Percentiles rank a stretch among this genome's conserved stretches.
phyloP scores from a whole-genome alignment of 331 rosid species.

The Rhamnella rubrinervis region DNA sequence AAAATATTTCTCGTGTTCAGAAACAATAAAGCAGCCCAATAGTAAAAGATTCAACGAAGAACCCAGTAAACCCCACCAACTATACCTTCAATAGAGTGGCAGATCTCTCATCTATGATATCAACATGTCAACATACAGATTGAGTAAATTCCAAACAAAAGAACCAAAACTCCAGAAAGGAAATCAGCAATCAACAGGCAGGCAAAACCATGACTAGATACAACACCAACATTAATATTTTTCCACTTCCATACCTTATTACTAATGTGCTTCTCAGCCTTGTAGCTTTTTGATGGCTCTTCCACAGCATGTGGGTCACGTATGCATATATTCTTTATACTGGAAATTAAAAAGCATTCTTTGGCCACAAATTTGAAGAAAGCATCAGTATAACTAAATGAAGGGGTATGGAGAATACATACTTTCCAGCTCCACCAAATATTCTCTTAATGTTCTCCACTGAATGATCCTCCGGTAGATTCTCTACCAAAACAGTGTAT shows the following conservation, averaged over 20 bases:
- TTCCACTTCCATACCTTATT: constrained; percentile 51
- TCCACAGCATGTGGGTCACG: constrained; percentile 54
- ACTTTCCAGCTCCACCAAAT: constrained; percentile 90
- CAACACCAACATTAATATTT: too few species aligned
- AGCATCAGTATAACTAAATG: not conserved
- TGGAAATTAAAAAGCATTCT: constrained; percentile 30
- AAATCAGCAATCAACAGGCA: not conserved
- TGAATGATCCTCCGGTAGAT: constrained; percentile 87
- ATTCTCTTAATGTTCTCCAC: constrained; percentile 66
- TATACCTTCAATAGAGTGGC: not conserved
- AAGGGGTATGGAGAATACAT: constrained; percentile 27
- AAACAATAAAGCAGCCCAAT: not conserved
- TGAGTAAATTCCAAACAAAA: constrained; percentile 9
- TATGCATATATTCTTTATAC: constrained; percentile 63
- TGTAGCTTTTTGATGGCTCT: constrained; percentile 51
- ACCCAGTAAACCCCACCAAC: not conserved
- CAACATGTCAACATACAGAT: not conserved
- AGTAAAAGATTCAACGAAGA: not conserved
- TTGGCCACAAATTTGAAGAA: constrained; percentile 12
- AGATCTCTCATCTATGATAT: not conserved
- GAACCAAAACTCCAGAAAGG: not conserved
- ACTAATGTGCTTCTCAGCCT: constrained; percentile 53
- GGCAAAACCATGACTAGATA: not conserved
- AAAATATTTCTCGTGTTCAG: too few species aligned
- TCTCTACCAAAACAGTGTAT: constrained; percentile 88